Base-by-base conservation (phyloP, 176 grass and related monocot species). In the Musa beccarii region DNA sequence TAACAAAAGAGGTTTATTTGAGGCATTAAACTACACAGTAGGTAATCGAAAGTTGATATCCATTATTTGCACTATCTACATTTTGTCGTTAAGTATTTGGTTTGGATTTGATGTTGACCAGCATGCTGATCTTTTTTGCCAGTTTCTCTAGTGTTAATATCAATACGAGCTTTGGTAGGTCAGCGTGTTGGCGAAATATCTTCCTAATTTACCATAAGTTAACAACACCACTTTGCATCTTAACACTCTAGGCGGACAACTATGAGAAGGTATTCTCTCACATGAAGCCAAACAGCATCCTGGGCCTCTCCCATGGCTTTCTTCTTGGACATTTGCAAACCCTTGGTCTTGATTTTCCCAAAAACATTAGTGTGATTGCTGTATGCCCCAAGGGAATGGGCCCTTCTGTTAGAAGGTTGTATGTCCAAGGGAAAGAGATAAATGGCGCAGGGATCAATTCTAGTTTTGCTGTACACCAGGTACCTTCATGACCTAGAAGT, bases 331-430 rank as follows among this genome's bases (percentile, higher is more conserved):
- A 93, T 75, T 66, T 93, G 77, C 87, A 89, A 79, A 89, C 90
- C 12, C 55, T 53, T 59, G 87, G 82, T 2, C 80, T 85, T 49
- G 87, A 89, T 80, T 93, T 93, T 80, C 90, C 90, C 0, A 87
- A 87, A 19, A 87, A 93, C 74, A 87, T 93, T 16, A 87, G 87
- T 19, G 90, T 93, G 50, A 89, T 93, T 79, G 87, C 87, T 56
- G 87, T 93, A 9, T 93, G 90, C 52, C 90, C 90, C 56, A 93
- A 93, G 70, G 90, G 87, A 20, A 93, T 93, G 90, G 90, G 90
- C 10, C 90, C 90, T 14, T 89, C 90, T 0, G 90, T 93, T 49
- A 79, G 90, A 54, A 84, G 90, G 57, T 80, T 93, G 49, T 93
- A 93, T 80, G 85, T 93, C 67, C 90, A 93, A 65, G 90, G 90